Base-by-base conservation (phyloP, 2,329 filamentous ascomycete species). In the Penicillium paneum region DNA sequence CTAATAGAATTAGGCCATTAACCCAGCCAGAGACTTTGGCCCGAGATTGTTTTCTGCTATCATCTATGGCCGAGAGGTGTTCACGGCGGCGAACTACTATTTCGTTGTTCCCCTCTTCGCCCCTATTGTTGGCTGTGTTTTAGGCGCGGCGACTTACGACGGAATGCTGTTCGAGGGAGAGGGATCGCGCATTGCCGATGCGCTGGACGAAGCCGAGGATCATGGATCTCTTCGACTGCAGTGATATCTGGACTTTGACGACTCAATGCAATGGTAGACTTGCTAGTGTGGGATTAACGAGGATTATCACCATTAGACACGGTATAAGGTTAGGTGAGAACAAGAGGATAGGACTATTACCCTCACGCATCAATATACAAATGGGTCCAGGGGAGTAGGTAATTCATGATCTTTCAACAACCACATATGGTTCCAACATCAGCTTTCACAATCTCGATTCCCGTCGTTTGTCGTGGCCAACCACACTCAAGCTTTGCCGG, bases 401-500 rank as follows among this genome's bases (percentile, higher is more conserved):
- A 32, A 13, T 32, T 32, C 31, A 32, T 13, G 13, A 7, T 13
- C 31, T 32, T 32, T 2, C 31, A 32, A 2, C n/a, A 36, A 12
- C 10, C 7, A 47, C 5, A 24, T 5, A 5, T 24, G 6, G 34
- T 12, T 17, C 15, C 10, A 36, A 13, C 4, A 8, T 28, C 6
- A 21, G 32, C 1, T 3, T 47, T 34, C 17, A 8, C 13, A 28
- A 3, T 6, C 31, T 31, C 5, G 1, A 21, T 32, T 15, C 5
- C 13, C 12, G 5, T 32, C 12, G 11, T 15, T 17, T 31, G 7
- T 54, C 45, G 59, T 40, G 56, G 34, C 71, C 70, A 73, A 1
- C 69, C 70, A 32, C 58, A 49, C 34, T 60, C 63, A 55, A 76
- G 75, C 64, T 76, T 71, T 70, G 60, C 57, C 76, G 74, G 73